These are phyloP conservation scores for Aspergillus oerlinghausenensis DNA, from an alignment of 2,329 filamentous ascomycete species.

Conservation along the genomic window DNA sequence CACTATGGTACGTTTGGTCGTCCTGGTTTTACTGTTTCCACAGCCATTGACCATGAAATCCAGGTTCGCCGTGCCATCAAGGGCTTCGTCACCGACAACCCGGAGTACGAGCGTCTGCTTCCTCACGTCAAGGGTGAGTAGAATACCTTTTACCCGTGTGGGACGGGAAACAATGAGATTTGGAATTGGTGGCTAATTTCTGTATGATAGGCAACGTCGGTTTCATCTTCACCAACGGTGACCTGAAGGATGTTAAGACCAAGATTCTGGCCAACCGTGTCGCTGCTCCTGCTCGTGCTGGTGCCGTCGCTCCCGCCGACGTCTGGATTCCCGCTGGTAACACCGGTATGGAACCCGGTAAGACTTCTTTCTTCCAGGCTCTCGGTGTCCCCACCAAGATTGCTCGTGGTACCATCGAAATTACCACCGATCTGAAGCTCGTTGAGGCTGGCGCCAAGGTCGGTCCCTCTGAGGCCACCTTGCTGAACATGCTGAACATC, in stretches of 20 bases:
- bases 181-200: conserved; percentile 5
- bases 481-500: conserved; percentile 99
- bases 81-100: conserved; percentile 83
- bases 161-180: not conserved
- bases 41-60: conserved; percentile 9
- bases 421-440: conserved; percentile 95
- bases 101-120: conserved; percentile 97
- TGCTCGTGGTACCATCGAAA: conserved; percentile 99
- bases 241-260: conserved; percentile 87
- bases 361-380: conserved; percentile 99
- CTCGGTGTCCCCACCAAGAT: conserved; percentile 99
- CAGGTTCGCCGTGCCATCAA: conserved; percentile 94
- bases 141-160: conserved; percentile 10
- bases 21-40: not conserved
- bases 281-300: conserved; percentile 93
- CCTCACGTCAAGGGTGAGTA: conserved; percentile 76
- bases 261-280: conserved; percentile 97
- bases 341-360: conserved; percentile 99
- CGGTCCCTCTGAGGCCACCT: conserved; percentile 95
- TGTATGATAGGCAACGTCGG: conserved; percentile 73
- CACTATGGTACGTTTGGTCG: conserved; percentile 74
- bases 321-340: conserved; percentile 96
- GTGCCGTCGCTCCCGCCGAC: conserved; percentile 88
- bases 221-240: conserved; percentile 98
- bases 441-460: conserved; percentile 90